Base-by-base conservation (phyloP, 495 filamentous ascomycete genomes). In the Penicillium parvum region DNA sequence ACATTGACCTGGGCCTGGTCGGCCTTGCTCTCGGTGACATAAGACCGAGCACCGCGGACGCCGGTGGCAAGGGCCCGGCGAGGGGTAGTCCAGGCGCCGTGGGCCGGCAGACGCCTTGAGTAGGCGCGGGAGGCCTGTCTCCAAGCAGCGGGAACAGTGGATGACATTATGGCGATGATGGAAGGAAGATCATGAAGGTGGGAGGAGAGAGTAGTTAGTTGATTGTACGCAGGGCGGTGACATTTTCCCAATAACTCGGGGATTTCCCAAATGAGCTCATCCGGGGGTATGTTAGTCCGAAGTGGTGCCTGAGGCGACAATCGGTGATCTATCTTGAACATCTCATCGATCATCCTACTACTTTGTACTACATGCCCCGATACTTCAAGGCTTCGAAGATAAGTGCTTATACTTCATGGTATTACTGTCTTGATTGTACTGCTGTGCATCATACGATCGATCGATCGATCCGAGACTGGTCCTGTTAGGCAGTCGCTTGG, bases 1-100 rank as follows among this genome's bases (percentile, higher is more conserved):
- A 88, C 71, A 49, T 80, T 84, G 57, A 95, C 86, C 56, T 90
- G 85, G 16, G 90, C 90, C 66, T 83, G 78, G 46, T 79, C 79
- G 45, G 81, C 73, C 68, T 85, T 87, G 51, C 86, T 82, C 63
- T 88, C 82, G n/a, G 88, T 83, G 49, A 95, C 89, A 73, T 94
- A 96, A 52, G 65, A 71, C 47, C 90, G 77, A 35, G 56, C 51
- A 38, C 36, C 50, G 33, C 32, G 40, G 19, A 51, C 32, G 21
- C 50, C 61, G 47, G 60, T 66, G 55, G 58, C 53, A 45, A 55
- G 60, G 53, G 52, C 71, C 63, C 62, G 72, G 50, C 68, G 62
- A 66, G 69, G 50, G 49, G 45, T 59, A 58, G 50, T 57, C 54
- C 79, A 64, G 30, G 76, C 60, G 38, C 66, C 52, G 33, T 69